Evolutionary conservation across 345 rosid species (phyloP).

Genomic region (Excoecaria agallocha): DNA sequence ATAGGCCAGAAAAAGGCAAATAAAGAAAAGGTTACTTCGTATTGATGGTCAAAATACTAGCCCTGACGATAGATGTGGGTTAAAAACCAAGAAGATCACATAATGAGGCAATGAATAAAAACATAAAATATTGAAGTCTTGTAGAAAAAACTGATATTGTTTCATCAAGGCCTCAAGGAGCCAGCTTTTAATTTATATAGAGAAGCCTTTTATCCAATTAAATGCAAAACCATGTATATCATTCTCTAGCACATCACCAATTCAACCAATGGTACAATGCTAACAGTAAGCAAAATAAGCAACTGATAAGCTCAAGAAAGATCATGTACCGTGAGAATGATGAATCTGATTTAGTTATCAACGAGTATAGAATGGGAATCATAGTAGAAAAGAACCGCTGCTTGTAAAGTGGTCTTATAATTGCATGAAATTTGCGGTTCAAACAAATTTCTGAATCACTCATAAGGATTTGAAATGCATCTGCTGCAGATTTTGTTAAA

Average conservation of each 20-base stretch:
- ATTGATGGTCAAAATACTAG: too few species aligned
- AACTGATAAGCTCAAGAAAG: constrained; percentile 9
- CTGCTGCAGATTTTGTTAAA: constrained; percentile 68
- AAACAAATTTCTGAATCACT: constrained; percentile 73
- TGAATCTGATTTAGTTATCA: constrained; percentile 50
- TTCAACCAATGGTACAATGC: constrained; percentile 10
- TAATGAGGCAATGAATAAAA: too few species aligned
- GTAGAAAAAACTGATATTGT: not conserved
- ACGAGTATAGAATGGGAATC: constrained; percentile 63
- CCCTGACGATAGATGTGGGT: too few species aligned
- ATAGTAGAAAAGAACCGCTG: constrained; percentile 72
- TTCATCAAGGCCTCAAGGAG: not conserved
- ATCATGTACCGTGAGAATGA: constrained; percentile 50
- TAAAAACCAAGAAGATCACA: too few species aligned
- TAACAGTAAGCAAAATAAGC: not conserved
- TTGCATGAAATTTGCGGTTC: constrained; percentile 66
- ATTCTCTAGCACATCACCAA: not conserved
- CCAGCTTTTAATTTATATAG: constrained; percentile 4
- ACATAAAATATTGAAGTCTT: not conserved
- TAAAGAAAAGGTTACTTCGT: too few species aligned
- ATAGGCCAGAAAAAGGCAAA: not conserved
- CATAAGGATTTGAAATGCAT: constrained; percentile 72
- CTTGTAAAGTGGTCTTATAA: constrained; percentile 77
- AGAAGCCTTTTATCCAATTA: constrained; percentile 1
- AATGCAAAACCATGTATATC: constrained; percentile 1